Percentiles rank a stretch among this genome's conserved stretches.
Evolutionary conservation across 2,329 filamentous ascomycete species (phyloP).

Genomic region (Paracoccidioides brasiliensis): DNA sequence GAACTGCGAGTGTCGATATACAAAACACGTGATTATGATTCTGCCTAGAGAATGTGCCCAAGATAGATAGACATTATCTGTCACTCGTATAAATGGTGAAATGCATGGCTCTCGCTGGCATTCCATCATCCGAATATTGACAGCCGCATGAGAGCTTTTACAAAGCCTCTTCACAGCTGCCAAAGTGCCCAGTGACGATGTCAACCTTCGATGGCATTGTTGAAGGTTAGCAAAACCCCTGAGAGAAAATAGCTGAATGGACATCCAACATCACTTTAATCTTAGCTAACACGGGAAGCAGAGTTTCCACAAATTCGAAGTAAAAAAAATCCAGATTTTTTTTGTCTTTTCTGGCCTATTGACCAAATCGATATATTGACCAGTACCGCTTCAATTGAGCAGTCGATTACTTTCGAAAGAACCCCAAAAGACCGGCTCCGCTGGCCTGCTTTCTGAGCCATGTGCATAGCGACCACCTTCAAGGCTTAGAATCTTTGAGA

Average conservation of each 20-base stretch:
- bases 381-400: not conserved
- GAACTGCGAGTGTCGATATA: no score
- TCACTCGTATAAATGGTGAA: no score
- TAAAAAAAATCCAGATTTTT: slow-evolving; percentile 1
- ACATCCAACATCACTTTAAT: not conserved
- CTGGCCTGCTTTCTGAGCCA: slow-evolving; percentile 83
- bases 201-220: slow-evolving; percentile 23
- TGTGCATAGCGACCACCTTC: slow-evolving; percentile 80
- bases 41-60: no score
- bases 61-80: no score
- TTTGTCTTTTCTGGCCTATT: not conserved
- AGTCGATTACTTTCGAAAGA: slow-evolving; percentile 71
- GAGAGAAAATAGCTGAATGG: not conserved
- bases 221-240: slow-evolving; percentile 13
- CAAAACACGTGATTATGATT: no score
- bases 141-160: not conserved
- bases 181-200: slow-evolving; percentile 11
- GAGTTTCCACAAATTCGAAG: slow-evolving; percentile 14
- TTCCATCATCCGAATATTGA: not conserved
- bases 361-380: not conserved
- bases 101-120: no score
- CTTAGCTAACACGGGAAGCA: not conserved
- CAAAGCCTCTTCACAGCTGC: not conserved
- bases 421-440: slow-evolving; percentile 44
- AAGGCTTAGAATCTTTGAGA: slow-evolving; percentile 61